Percentiles rank a stretch among this genome's conserved stretches.
phyloP scores from a whole-genome alignment of 352 stramenopile species.

The Pythium myriotylum region DNA sequence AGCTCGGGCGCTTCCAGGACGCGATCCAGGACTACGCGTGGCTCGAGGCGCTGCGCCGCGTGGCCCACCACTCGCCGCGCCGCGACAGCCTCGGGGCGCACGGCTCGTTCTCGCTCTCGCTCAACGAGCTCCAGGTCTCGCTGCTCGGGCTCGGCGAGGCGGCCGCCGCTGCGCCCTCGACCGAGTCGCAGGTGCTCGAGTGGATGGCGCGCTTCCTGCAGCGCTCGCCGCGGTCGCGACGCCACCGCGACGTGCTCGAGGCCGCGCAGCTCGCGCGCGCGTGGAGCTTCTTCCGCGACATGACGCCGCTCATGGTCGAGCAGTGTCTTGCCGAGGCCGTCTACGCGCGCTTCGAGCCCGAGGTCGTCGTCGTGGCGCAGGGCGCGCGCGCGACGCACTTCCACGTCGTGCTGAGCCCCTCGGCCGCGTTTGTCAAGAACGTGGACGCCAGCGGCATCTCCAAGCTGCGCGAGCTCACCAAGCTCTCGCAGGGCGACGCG shows the following conservation, averaged over 20 bases:
- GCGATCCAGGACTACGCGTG: conserved; percentile 75
- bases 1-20: conserved; percentile 65
- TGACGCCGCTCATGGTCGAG: conserved; percentile 48
- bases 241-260: conserved; percentile 28
- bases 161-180: not conserved
- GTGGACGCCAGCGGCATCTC: conserved; percentile 43
- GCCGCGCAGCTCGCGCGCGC: conserved; percentile 32
- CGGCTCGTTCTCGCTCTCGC: conserved; percentile 33
- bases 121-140: conserved; percentile 31
- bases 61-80: conserved; percentile 4
- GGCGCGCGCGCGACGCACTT: conserved; percentile 39
- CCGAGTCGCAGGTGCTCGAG: conserved; percentile 37
- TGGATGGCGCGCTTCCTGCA: conserved; percentile 50
- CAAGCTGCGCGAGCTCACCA: conserved; percentile 57
- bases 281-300: conserved; percentile 62
- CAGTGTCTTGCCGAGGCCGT: conserved; percentile 51
- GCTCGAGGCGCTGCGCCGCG: conserved; percentile 51
- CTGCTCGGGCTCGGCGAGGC: conserved; percentile 20
- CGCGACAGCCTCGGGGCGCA: conserved; percentile 7
- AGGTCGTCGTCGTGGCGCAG: conserved; percentile 47
- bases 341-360: conserved; percentile 37
- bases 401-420: conserved; percentile 48
- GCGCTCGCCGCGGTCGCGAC: conserved; percentile 32
- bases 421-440: conserved; percentile 48
- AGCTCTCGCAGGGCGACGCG: conserved; percentile 57